Base-by-base conservation (phyloP, 2,329 filamentous ascomycete species). In the Ophiostoma tasmaniense region DNA sequence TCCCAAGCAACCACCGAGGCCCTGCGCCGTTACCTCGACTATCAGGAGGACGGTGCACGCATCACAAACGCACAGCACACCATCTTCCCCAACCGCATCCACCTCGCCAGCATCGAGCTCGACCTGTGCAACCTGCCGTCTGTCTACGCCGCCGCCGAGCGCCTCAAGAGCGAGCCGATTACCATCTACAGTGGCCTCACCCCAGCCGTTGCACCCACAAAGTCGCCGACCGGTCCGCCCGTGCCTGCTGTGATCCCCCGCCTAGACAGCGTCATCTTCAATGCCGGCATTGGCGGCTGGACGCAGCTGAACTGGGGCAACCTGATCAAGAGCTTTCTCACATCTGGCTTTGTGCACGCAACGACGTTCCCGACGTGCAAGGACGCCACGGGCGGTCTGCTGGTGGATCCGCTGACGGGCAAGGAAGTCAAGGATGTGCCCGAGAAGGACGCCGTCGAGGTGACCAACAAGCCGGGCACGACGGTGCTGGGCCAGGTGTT, bases 261-360 rank as follows among this genome's bases (percentile, higher is more conserved):
- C 72, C 82, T 99, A 37, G 92, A 98, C 78, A 85, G 85, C 1
- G 82, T 95, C 28, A 83, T 98, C 50, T 89, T 91, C 76, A 97
- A 97, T 78, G 94, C 94, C 20, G 95, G 93, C 0, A 89, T 94
- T 52, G 92, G 93, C 28, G 93, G 92, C 1, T 97, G 92, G 90
- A 85, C 82, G 0, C 91, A 91, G n/a, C 77, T 96, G 70, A 80
- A 92, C 77, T 97, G 88, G 87, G 78, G 81, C 1, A 74, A 75
- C 68, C 87, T 91, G 1, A 77, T 88, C 37, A 80, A 77, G 74
- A 78, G 80, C 69, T 75, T 87, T 55, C 74, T 90, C 64, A 87
- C 84, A 4, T 74, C 76, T 13, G 88, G 93, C 69, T 80, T 90
- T 70, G 76, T 89, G 13, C 84, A 91, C 73, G 82, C 88, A 0